Percentiles rank a stretch among this genome's conserved stretches.
Conservation (phyloP, 306 rosid genomes). For the Biancaea sappan region DNA sequence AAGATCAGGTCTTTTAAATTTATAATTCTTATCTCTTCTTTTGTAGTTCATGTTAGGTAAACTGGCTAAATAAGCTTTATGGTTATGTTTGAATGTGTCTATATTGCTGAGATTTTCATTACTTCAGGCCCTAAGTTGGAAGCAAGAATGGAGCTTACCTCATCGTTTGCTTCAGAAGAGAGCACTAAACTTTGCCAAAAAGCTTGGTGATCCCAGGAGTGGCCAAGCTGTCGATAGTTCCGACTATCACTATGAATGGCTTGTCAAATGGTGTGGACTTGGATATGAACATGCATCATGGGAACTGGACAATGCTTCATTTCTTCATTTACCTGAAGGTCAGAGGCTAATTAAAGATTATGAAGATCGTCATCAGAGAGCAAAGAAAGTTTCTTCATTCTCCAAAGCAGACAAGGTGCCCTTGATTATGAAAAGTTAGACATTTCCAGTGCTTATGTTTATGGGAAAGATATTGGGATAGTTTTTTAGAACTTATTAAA, state of each 20-base stretch:
- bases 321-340: conserved; percentile 52
- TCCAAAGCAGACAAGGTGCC: conserved; percentile 48
- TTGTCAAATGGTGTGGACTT: conserved; percentile 76
- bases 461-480: background rate
- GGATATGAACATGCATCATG: conserved; percentile 66
- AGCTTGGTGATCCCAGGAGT: conserved; percentile 32
- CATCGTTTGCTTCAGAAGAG: conserved; percentile 65
- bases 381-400: conserved; percentile 35
- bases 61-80: conserved; percentile 15
- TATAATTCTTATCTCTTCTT: conserved; percentile 26
- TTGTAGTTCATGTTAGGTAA: conserved; percentile 4
- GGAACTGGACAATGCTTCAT: conserved; percentile 65
- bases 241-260: conserved; percentile 56
- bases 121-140: conserved; percentile 48
- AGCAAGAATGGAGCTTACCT: conserved; percentile 65
- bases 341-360: conserved; percentile 52
- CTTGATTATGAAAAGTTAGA: background rate
- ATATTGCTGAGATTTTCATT: conserved; percentile 17
- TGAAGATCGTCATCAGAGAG: conserved; percentile 51
- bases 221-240: conserved; percentile 40
- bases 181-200: conserved; percentile 36
- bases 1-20: conserved; percentile 55
- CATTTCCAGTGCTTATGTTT: background rate
- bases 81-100: conserved; percentile 19
- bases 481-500: background rate